phyloP scores from a whole-genome alignment of 169 alveolate genomes.

The Neospora caninum region DNA sequence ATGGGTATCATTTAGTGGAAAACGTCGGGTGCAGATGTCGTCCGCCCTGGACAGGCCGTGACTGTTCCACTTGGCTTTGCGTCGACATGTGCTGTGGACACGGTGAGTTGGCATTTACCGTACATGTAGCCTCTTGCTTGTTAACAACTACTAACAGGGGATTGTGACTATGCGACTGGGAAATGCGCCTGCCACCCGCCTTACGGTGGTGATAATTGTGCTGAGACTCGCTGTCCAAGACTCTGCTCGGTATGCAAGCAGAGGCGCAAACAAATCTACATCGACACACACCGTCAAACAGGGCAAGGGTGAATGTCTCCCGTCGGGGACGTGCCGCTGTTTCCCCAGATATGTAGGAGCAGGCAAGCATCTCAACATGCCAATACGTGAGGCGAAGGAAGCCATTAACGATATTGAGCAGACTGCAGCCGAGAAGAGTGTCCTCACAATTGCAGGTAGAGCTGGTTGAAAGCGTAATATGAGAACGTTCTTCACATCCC shows the following conservation, averaged over 20 bases:
- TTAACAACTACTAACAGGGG: not conserved
- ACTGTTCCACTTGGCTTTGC: not conserved
- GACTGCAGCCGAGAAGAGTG: conserved; percentile 3
- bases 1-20: not conserved
- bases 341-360: not conserved
- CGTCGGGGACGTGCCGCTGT: not conserved
- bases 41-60: not conserved
- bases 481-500: too few relatives aligned
- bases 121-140: not conserved
- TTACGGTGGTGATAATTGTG: not conserved
- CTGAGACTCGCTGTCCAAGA: not conserved
- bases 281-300: not conserved
- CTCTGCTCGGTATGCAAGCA: not conserved
- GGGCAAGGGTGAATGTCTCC: not conserved
- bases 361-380: not conserved
- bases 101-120: not conserved
- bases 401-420: not conserved
- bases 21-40: not conserved
- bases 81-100: not conserved
- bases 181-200: not conserved
- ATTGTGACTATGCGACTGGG: not conserved
- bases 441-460: not conserved
- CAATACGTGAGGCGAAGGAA: not conserved
- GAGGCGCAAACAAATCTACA: not conserved
- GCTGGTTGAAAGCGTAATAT: not conserved